Evolutionary conservation across 305 asterid species (phyloP).

Genomic region (Fraxinus velutina): DNA sequence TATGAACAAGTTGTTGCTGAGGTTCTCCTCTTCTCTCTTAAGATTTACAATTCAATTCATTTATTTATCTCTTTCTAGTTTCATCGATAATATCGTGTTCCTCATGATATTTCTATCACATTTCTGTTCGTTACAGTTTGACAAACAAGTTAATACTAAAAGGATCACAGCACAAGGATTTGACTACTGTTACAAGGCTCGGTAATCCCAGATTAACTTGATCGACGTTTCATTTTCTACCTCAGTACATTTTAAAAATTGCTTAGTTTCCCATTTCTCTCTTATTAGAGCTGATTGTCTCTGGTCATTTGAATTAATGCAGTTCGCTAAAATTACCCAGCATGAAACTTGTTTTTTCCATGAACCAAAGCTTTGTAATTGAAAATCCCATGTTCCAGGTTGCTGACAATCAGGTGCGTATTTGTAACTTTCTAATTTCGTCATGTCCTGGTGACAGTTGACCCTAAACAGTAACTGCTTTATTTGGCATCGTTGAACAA

Average conservation of each 20-base stretch:
- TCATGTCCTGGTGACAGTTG: constrained; percentile 8
- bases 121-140: constrained; percentile 44
- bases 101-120: constrained; percentile 1
- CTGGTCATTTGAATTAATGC: constrained; percentile 27
- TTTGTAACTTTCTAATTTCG: constrained; percentile 6
- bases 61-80: not conserved
- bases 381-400: constrained; percentile 51
- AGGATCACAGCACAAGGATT: constrained; percentile 40
- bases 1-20: constrained; percentile 51
- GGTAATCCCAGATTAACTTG: constrained; percentile 38
- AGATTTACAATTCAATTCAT: not conserved
- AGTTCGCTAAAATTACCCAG: constrained; percentile 46
- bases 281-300: constrained; percentile 23
- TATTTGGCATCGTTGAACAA: not conserved
- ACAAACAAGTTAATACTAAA: constrained; percentile 45
- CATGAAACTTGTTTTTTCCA: constrained; percentile 48
- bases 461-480: not conserved
- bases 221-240: not conserved
- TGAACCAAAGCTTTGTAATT: constrained; percentile 62
- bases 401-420: constrained; percentile 47
- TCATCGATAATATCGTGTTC: not conserved
- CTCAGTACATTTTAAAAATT: not conserved
- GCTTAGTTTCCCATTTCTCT: constrained; percentile 10
- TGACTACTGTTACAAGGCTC: constrained; percentile 58
- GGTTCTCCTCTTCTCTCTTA: constrained; percentile 39